phyloP scores from a whole-genome alignment of 768 basidiomycete genomes.

The Naganishia onofrii region DNA sequence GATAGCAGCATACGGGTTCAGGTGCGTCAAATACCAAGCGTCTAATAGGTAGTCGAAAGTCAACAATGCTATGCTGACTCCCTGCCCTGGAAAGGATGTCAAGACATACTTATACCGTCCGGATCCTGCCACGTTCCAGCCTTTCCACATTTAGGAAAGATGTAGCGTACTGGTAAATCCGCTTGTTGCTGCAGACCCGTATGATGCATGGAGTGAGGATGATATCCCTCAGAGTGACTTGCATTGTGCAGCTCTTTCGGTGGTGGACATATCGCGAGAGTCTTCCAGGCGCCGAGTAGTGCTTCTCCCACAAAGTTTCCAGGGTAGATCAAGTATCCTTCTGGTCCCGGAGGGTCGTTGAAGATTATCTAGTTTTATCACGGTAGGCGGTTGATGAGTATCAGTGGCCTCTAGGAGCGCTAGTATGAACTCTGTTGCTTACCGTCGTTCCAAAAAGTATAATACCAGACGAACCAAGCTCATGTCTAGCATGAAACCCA shows the following conservation, averaged over 20 bases:
- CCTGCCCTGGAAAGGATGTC: no score
- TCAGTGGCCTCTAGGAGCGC: background rate
- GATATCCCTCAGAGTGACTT: no score
- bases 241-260: background rate
- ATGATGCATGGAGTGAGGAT: background rate
- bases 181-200: background rate
- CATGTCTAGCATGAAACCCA: background rate
- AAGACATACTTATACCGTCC: slow-evolving; percentile 17
- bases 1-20: slow-evolving; percentile 39
- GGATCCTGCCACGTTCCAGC: slow-evolving; percentile 20
- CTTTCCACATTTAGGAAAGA: slow-evolving; percentile 25
- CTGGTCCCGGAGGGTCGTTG: slow-evolving; percentile 29
- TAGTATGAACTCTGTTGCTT: background rate
- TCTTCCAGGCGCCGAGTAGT: slow-evolving; percentile 27
- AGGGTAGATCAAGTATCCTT: slow-evolving; percentile 20
- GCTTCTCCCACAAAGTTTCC: slow-evolving; percentile 27
- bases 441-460: slow-evolving; percentile 25
- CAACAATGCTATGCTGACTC: no score
- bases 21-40: slow-evolving; percentile 41
- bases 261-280: slow-evolving; percentile 14
- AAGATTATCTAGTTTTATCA: slow-evolving; percentile 27
- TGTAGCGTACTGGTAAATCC: background rate
- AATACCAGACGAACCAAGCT: slow-evolving; percentile 18
- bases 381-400: background rate
- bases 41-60: slow-evolving; percentile 31